A percentile compares a stretch with the other conserved stretches of the same genome.
phyloP scores from a whole-genome alignment of 2,329 filamentous ascomycete genomes.

The Cladophialophora chaetospira region DNA sequence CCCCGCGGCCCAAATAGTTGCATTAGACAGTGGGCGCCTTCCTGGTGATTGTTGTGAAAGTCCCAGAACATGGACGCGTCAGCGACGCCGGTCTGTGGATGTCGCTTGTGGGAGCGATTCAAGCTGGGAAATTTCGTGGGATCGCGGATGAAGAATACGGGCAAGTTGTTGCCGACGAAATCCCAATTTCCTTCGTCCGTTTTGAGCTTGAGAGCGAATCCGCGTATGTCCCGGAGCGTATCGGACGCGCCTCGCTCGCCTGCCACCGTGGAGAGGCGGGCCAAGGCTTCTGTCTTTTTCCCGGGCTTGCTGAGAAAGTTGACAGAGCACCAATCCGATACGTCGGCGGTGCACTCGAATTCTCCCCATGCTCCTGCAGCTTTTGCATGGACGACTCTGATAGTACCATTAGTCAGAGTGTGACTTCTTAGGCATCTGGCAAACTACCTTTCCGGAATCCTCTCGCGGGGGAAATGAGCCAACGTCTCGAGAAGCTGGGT shows the following conservation, averaged over 20 bases:
- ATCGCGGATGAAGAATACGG: constrained; percentile 73
- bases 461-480: neutral
- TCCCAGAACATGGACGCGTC: constrained; percentile 73
- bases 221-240: constrained; percentile 51
- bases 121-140: constrained; percentile 72
- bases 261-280: constrained; percentile 50
- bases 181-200: constrained; percentile 57
- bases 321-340: constrained; percentile 57
- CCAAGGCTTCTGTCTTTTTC: constrained; percentile 54
- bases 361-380: constrained; percentile 59
- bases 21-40: constrained; percentile 66
- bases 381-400: constrained; percentile 63
- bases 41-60: constrained; percentile 62
- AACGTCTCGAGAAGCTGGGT: neutral
- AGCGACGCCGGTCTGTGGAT: constrained; percentile 69
- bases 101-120: constrained; percentile 73
- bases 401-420: neutral
- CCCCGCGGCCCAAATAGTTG: constrained; percentile 67
- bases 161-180: constrained; percentile 52
- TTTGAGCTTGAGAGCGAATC: constrained; percentile 55
- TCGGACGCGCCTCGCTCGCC: constrained; percentile 50
- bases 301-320: constrained; percentile 53
- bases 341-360: constrained; percentile 61
- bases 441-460: neutral
- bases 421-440: neutral